Percentiles rank a stretch among this genome's conserved stretches.
These are phyloP conservation scores for Fusarium sp. DNA, from an alignment of 2,329 filamentous ascomycete species.

Conservation along the genomic window DNA sequence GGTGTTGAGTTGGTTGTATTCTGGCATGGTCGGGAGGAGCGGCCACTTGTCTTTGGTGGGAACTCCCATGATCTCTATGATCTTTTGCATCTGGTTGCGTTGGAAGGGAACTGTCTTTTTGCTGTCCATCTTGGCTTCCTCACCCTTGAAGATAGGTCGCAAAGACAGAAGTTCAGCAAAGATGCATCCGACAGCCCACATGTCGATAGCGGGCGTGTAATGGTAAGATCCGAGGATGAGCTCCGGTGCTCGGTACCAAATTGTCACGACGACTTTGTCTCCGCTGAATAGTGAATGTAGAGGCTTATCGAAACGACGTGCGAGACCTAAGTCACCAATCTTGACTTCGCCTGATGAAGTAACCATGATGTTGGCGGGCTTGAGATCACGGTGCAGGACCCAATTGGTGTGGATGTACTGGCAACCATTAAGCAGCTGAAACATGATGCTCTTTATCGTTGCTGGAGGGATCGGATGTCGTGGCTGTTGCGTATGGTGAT, in stretches of 20 bases:
- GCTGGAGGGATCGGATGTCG: slow-evolving; percentile 87
- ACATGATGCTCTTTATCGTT: slow-evolving; percentile 94
- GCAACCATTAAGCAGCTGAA: slow-evolving; percentile 93
- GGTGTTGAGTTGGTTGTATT: slow-evolving; percentile 76
- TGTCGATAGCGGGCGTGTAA: slow-evolving; percentile 95
- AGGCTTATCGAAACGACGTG: slow-evolving; percentile 92
- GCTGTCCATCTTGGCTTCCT: slow-evolving; percentile 98
- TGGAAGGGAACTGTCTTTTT: slow-evolving; percentile 99
- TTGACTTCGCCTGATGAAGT: slow-evolving; percentile 90
- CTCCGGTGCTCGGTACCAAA: slow-evolving; percentile 98
- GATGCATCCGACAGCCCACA: slow-evolving; percentile 98
- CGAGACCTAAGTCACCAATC: slow-evolving; percentile 93
- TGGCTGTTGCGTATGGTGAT: slow-evolving; percentile 92
- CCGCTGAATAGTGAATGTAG: slow-evolving; percentile 90
- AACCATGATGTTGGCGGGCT: slow-evolving; percentile 99
- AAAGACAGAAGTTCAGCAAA: slow-evolving; percentile 93
- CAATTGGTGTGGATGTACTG: slow-evolving; percentile 96
- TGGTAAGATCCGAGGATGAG: slow-evolving; percentile 92
- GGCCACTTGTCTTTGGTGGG: slow-evolving; percentile 93
- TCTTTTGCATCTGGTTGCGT: slow-evolving; percentile 98
- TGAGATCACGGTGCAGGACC: slow-evolving; percentile 96
- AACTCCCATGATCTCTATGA: slow-evolving; percentile 94
- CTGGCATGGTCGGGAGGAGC: slow-evolving; percentile 83
- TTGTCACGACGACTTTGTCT: slow-evolving; percentile 98
- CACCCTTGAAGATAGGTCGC: slow-evolving; percentile 96